These are phyloP conservation scores for Caloboletus firmus DNA, from an alignment of 1,284 basidiomycete genomes.

Conservation along the genomic window DNA sequence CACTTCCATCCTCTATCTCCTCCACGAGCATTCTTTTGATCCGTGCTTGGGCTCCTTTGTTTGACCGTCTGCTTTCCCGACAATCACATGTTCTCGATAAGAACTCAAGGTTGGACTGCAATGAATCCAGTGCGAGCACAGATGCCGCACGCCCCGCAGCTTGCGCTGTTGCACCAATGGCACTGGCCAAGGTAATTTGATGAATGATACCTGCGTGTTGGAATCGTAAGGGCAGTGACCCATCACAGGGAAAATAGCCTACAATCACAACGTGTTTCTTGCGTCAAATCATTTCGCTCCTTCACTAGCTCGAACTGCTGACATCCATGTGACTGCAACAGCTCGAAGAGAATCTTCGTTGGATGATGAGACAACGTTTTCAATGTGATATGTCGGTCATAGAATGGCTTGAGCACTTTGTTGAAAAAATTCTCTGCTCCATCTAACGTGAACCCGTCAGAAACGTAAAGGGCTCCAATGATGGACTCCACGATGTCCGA, in stretches of 20 bases:
- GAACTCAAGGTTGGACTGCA: slow-evolving; percentile 63
- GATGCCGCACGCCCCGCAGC: slow-evolving; percentile 61
- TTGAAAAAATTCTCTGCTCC: slow-evolving; percentile 66
- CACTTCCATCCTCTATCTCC: slow-evolving; percentile 34
- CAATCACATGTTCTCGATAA: slow-evolving; percentile 66
- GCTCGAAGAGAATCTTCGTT: slow-evolving; percentile 68
- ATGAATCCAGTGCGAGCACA: slow-evolving; percentile 58
- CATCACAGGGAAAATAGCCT: slow-evolving; percentile 18
- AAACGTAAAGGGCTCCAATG: slow-evolving; percentile 72
- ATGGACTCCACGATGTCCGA: slow-evolving; percentile 78
- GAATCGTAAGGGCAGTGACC: slow-evolving; percentile 14
- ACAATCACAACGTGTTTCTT: slow-evolving; percentile 51
- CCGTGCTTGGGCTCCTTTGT: slow-evolving; percentile 43
- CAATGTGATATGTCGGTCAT: slow-evolving; percentile 66
- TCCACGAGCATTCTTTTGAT: slow-evolving; percentile 38
- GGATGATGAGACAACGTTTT: slow-evolving; percentile 72
- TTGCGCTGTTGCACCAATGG: slow-evolving; percentile 47
- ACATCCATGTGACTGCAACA: slow-evolving; percentile 68
- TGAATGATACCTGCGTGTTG: slow-evolving; percentile 59
- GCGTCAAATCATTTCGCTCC: slow-evolving; percentile 38
- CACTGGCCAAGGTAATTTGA: slow-evolving; percentile 59
- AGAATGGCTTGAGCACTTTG: slow-evolving; percentile 68
- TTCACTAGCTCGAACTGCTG: slow-evolving; percentile 59
- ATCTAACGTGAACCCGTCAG: slow-evolving; percentile 62
- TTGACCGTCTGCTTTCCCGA: slow-evolving; percentile 39